Evolutionary conservation across 2,329 filamentous ascomycete species (phyloP).

Genomic region (Rhinocladiella similis): DNA sequence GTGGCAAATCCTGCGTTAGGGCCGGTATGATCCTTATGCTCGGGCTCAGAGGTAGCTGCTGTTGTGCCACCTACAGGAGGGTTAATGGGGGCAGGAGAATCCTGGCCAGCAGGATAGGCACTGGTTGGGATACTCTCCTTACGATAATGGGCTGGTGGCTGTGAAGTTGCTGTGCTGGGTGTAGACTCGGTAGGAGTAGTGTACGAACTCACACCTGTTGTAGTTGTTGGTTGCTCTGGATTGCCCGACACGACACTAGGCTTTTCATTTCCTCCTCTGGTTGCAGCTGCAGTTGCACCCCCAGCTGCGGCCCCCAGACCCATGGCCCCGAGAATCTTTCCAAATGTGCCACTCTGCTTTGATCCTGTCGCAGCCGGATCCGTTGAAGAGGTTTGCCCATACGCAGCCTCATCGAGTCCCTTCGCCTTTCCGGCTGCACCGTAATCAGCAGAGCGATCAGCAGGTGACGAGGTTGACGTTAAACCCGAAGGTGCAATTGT

Average conservation of each 20-base stretch:
- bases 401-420: background rate
- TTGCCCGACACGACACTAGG: constrained; percentile 4
- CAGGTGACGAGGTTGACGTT: constrained; percentile 11
- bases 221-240: constrained; percentile 19
- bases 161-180: constrained; percentile 4
- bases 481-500: constrained; percentile 9
- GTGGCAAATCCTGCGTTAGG: constrained; percentile 16
- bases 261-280: constrained; percentile 4
- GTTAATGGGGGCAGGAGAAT: constrained; percentile 23
- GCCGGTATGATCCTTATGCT: constrained; percentile 8
- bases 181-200: constrained; percentile 18
- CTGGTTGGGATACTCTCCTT: constrained; percentile 29
- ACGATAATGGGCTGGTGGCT: constrained; percentile 11
- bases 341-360: constrained; percentile 13
- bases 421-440: constrained; percentile 4
- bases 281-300: constrained; percentile 8
- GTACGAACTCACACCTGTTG: constrained; percentile 22
- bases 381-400: constrained; percentile 5
- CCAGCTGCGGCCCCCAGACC: constrained; percentile 24
- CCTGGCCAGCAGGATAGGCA: constrained; percentile 25
- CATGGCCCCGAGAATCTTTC: constrained; percentile 26
- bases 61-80: constrained; percentile 26
- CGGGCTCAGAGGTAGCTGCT: background rate
- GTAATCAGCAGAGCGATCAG: constrained; percentile 7
- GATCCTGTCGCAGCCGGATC: constrained; percentile 1